Evolutionary conservation across 108 stramenopile species (phyloP).

Genomic region (Phaeodactylum tricornutum): DNA sequence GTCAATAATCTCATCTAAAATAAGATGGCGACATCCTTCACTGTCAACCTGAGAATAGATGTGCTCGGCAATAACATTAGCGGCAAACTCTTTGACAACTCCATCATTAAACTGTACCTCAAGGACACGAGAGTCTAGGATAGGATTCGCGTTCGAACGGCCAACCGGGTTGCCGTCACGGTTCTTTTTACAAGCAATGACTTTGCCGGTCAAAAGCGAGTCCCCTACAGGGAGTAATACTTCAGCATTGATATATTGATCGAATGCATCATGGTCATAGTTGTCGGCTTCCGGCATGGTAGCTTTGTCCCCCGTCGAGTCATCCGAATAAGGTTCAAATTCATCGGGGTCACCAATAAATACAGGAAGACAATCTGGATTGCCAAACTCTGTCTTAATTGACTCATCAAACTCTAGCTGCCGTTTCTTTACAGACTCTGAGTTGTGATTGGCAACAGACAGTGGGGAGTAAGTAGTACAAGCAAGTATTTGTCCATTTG

Average conservation of each 20-base stretch:
- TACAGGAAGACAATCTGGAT: too few relatives aligned
- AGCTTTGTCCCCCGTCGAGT: too few relatives aligned
- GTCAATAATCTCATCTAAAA: conserved; percentile 19
- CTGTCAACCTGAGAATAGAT: conserved; percentile 22
- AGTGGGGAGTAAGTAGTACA: not conserved
- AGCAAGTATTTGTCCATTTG: conserved; percentile 9
- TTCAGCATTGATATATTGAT: conserved; percentile 13
- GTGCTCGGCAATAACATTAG: conserved; percentile 31
- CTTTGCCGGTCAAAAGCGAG: conserved; percentile 10
- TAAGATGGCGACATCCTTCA: conserved; percentile 5
- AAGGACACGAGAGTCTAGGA: conserved; percentile 11
- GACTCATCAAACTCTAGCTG: too few relatives aligned
- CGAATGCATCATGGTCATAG: too few relatives aligned
- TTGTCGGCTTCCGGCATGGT: too few relatives aligned
- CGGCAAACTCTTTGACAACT: conserved; percentile 9
- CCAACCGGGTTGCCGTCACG: not conserved
- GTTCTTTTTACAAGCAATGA: conserved; percentile 16
- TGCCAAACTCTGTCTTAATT: too few relatives aligned
- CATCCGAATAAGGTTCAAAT: too few relatives aligned
- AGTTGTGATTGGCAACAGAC: too few relatives aligned
- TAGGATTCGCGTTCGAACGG: not conserved
- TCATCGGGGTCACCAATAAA: too few relatives aligned
- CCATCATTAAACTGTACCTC: conserved; percentile 34
- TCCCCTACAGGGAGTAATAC: conserved; percentile 17
- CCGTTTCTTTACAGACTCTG: too few relatives aligned